phyloP scores from a whole-genome alignment of 139 green algal genomes.

The Diplosphaera chodatii region DNA sequence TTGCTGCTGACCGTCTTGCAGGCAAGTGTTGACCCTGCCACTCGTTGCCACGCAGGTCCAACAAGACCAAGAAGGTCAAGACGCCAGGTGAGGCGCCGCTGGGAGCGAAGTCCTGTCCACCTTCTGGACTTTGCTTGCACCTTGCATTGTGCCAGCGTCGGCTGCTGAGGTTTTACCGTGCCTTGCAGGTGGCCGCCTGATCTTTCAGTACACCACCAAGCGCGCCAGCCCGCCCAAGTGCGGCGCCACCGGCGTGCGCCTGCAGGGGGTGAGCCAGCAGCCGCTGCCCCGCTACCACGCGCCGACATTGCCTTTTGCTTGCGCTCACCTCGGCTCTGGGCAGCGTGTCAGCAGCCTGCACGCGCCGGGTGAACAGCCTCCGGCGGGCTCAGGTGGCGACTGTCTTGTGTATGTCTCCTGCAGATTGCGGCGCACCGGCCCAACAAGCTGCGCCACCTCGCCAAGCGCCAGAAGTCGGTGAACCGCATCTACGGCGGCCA shows the following conservation, averaged over 20 bases:
- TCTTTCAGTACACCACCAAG: conserved; percentile 92
- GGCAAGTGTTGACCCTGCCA: no score
- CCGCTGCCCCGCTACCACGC: no score
- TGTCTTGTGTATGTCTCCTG: conserved; percentile 70
- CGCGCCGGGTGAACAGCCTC: no score
- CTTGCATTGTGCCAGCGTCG: no score
- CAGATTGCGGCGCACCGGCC: conserved; percentile 58
- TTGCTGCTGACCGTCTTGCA: no score
- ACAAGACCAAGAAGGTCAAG: conserved; percentile 84
- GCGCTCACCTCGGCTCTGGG: no score
- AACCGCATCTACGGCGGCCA: conserved; percentile 89
- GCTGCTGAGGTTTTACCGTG: no score
- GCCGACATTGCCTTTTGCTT: no score
- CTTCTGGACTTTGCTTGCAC: no score
- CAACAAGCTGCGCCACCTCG: conserved; percentile 58
- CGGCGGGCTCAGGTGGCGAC: no score
- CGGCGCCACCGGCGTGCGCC: conserved; percentile 59
- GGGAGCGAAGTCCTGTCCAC: not conserved
- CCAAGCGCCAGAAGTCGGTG: conserved; percentile 91
- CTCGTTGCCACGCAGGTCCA: conserved; percentile 52
- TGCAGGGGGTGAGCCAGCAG: conserved; percentile 82
- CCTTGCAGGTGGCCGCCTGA: conserved; percentile 77
- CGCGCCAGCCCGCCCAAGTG: conserved; percentile 70
- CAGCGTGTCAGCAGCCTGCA: no score
- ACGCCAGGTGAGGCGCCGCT: conserved; percentile 74